Evolutionary conservation across 805 yeast species (phyloP).

Genomic region (Metschnikowia similis): DNA sequence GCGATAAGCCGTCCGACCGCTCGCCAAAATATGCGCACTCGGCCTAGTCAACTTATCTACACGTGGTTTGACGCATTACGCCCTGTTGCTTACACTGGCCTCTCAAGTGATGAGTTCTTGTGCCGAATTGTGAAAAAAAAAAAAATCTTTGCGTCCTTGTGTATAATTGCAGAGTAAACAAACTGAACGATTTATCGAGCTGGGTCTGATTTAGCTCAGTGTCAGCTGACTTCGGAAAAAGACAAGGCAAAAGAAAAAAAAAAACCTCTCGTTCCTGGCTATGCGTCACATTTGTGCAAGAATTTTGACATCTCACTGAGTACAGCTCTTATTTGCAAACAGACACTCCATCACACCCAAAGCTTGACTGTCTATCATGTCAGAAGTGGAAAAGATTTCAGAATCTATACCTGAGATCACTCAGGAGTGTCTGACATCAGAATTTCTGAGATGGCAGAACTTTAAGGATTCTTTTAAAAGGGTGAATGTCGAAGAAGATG

Average conservation of each 20-base stretch:
- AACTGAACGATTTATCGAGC: background rate
- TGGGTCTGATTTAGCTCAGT: background rate
- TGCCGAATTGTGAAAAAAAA: background rate
- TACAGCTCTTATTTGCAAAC: background rate
- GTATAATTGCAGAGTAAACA: background rate
- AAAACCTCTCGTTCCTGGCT: background rate
- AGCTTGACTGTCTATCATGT: background rate
- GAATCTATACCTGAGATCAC: background rate
- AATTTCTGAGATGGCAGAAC: slow-evolving; percentile 33
- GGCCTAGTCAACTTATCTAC: background rate
- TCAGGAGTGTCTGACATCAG: slow-evolving; percentile 9
- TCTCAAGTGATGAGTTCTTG: background rate
- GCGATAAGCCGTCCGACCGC: background rate
- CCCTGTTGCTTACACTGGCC: background rate
- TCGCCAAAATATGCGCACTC: background rate
- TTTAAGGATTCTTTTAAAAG: slow-evolving; percentile 50
- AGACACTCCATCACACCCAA: background rate
- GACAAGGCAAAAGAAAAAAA: background rate
- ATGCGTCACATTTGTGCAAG: slow-evolving; percentile 1
- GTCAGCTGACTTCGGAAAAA: background rate
- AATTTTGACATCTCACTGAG: background rate
- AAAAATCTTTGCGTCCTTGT: too few species aligned
- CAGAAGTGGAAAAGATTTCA: background rate
- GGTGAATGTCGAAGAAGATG: slow-evolving; percentile 23
- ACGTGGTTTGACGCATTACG: slow-evolving; percentile 1